phyloP scores from a whole-genome alignment of 2,329 filamentous ascomycete genomes.

The Stenocarpella maydis region DNA sequence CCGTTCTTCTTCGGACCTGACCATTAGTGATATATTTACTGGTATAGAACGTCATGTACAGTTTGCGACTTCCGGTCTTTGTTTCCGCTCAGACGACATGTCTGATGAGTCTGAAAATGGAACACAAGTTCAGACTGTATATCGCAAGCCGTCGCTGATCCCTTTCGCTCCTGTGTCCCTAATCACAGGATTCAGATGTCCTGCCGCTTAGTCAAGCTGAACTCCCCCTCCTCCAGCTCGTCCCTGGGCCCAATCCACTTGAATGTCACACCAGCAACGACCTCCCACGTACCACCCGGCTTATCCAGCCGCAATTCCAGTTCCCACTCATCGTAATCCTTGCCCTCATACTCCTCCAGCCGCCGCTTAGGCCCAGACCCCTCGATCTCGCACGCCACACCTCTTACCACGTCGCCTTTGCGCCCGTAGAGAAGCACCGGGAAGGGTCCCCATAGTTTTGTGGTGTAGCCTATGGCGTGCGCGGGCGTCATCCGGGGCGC shows the following conservation, averaged over 20 bases:
- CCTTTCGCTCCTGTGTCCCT: neutral
- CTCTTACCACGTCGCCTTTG: neutral
- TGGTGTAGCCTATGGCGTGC: neutral
- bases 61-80: too few species aligned
- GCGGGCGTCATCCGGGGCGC: neutral
- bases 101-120: too few species aligned
- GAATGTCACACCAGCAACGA: neutral
- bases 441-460: neutral
- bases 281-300: neutral
- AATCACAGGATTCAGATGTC: neutral
- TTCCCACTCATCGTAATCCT: constrained; percentile 9
- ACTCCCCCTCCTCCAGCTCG: neutral
- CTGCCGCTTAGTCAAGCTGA: constrained; percentile 11
- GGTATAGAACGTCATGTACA: neutral
- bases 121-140: neutral
- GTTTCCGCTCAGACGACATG: neutral
- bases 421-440: neutral
- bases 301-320: constrained; percentile 10
- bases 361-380: neutral
- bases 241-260: constrained; percentile 4
- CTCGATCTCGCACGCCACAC: constrained; percentile 1
- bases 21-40: neutral
- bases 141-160: neutral
- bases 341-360: constrained; percentile 6
- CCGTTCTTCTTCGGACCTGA: neutral